These are phyloP conservation scores for Haematococcus sp. DNA, from an alignment of 139 green algal genomes.

Conservation along the genomic window DNA sequence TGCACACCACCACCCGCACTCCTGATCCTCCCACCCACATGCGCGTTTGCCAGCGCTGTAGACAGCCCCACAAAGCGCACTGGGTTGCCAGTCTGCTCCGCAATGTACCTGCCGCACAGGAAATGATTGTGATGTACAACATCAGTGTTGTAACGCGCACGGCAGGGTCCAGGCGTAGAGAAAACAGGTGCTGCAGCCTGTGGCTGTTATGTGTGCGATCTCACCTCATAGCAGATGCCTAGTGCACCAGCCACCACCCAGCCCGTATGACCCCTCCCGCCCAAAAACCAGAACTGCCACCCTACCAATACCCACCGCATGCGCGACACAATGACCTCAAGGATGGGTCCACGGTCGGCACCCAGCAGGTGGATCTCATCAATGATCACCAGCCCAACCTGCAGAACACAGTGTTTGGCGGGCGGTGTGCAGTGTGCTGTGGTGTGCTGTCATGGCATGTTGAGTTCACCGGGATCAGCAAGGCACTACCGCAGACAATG, in stretches of 20 bases:
- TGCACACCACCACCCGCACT: no score
- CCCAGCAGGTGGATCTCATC: conserved; percentile 98
- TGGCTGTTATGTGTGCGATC: no score
- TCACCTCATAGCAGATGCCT: no score
- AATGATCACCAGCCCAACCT: conserved; percentile 92
- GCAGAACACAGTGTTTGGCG: background rate
- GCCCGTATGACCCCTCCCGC: no score
- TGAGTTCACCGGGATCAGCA: background rate
- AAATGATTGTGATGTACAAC: no score
- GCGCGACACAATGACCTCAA: conserved; percentile 92
- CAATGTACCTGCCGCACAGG: conserved; percentile 84
- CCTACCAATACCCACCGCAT: conserved; percentile 57
- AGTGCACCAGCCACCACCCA: no score
- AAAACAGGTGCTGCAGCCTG: no score
- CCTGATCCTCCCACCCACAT: no score
- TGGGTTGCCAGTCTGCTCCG: conserved; percentile 47
- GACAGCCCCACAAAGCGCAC: conserved; percentile 94
- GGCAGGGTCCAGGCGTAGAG: background rate
- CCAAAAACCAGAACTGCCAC: no score
- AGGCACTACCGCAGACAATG: background rate
- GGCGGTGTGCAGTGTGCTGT: background rate
- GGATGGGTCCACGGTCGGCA: conserved; percentile 88
- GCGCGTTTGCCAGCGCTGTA: conserved; percentile 93
- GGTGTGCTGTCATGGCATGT: background rate
- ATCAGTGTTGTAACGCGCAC: no score